phyloP scores from a whole-genome alignment of 805 yeast species.

The Cyberlindnera meyerae region DNA sequence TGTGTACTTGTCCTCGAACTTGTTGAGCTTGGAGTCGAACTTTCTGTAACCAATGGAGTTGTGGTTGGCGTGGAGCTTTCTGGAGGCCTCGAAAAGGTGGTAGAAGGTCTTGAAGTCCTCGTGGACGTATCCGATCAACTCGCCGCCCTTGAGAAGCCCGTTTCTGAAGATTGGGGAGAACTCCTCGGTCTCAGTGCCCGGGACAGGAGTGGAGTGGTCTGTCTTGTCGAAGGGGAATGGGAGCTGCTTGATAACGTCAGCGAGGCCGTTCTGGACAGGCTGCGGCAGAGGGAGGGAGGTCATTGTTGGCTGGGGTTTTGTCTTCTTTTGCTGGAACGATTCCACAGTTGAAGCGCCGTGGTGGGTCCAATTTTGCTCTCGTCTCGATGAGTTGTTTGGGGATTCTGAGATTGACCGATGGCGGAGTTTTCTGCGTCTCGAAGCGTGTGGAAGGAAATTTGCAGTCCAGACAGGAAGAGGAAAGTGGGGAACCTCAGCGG shows the following conservation, averaged over 20 bases:
- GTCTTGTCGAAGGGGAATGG: slow-evolving; percentile 16
- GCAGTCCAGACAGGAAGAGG: too few relatives aligned
- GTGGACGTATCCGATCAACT: slow-evolving; percentile 35
- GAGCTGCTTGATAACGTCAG: slow-evolving; percentile 17
- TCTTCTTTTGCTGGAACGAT: too few relatives aligned
- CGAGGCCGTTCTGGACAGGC: slow-evolving; percentile 5
- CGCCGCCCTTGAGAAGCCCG: slow-evolving; percentile 26
- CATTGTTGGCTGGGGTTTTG: slow-evolving; percentile 2
- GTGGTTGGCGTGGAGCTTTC: slow-evolving; percentile 30
- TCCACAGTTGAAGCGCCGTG: too few relatives aligned
- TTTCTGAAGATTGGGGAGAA: slow-evolving; percentile 51
- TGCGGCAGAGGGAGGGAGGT: slow-evolving; percentile 7
- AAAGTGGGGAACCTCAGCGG: too few relatives aligned
- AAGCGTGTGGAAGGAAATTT: too few relatives aligned
- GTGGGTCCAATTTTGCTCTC: too few relatives aligned
- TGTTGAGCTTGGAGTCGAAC: slow-evolving; percentile 28
- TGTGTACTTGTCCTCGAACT: slow-evolving; percentile 38
- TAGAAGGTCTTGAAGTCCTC: slow-evolving; percentile 41
- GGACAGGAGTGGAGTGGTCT: slow-evolving; percentile 21
- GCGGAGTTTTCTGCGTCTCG: too few relatives aligned
- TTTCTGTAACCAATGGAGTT: slow-evolving; percentile 45
- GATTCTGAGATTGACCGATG: too few relatives aligned
- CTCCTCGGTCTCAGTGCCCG: slow-evolving; percentile 32
- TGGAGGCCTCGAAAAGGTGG: slow-evolving; percentile 40
- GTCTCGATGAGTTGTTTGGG: too few relatives aligned